Base-by-base conservation (phyloP, 2,329 filamentous ascomycete species). In the Pseudopyrenochaeta lycopersici region DNA sequence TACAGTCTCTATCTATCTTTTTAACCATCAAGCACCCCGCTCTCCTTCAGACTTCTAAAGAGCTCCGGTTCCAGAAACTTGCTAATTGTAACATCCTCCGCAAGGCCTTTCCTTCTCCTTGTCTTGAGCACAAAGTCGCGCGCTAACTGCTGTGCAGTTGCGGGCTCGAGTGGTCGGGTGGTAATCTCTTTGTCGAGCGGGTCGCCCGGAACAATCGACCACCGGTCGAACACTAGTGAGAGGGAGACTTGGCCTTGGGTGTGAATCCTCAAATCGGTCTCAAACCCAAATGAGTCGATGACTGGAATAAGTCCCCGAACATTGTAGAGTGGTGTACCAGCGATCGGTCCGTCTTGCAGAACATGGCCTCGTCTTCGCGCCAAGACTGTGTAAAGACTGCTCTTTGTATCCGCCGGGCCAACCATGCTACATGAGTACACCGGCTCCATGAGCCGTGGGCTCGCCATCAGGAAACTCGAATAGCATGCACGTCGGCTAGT, bases 81-180 rank as follows among this genome's bases (percentile, higher is more conserved):
- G 75, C 92, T 92, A 50, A 98, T 92, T 27, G 90, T 94, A 35
- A 98, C 92, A 75, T 98, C 95, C 81, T 98, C 95, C 58, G 91
- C 94, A 58, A 99, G 77, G 1, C 95, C 95, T 84, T 99, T 99
- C 64, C 95, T 86, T 70, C 92, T 82, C 64, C 95, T 85, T 9
- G 95, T 99, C 85, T 99, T 99, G 58, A 98, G 84, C 48, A 98
- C 93, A 77, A 99, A 98, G 76, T 99, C 95, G 57, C 95, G 84
- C 1, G 95, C 95, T 43, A 93, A 96, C 18, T 91, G 92, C 80
- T 96, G 92, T 46, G 91, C 90, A 48, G 85, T 85, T 1, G 95
- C 95, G 59, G 93, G 92, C 76, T 98, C 93, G 60, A 99, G 81
- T 4, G 93, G 91, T 44, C 90, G 84, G 50, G 95, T 81, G 62